Evolutionary conservation across 2,329 filamentous ascomycete genomes (phyloP), one percentile per base, ranked within the genome.

Genomic region (Diaporthe vaccinii): DNA sequence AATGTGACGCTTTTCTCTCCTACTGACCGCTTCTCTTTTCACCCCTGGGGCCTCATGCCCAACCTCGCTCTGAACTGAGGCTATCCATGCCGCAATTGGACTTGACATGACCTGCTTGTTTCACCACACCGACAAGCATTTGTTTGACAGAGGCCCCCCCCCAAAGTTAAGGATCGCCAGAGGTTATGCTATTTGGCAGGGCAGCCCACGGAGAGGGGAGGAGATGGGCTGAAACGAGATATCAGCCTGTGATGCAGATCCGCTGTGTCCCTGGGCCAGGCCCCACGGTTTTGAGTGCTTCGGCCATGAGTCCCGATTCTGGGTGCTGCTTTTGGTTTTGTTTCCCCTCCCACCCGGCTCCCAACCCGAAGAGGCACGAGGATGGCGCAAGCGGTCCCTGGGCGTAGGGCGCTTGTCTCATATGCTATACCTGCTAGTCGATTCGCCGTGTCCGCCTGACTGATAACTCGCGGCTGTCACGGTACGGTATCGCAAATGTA

Each of bases 201-300:
- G 28, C 62, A 69, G 49, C 49, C 34, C 46, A 25, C n/a, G 14
- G 65, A 25, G 46, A 41, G 31, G 22, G 28, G 22, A 20, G 59
- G 25, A 65, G n/a, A 46, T 68, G 65, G 31, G 65, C 65, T 68
- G 49, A 69, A 69, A 69, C 49, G 49, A 39, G 17, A 20, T 22
- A 22, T 39, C 49, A 36, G 65, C 65, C 65, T 25, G 46, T 55
- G n/a, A 28, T 41, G 65, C 65, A 53, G 34, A 69, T 69, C 65
- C 22, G 41, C 61, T 22, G n/a, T 46, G 14, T 41, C 31, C 22
- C 31, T n/a, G 10, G 59, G 12, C 59, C n/a, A 3, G 22, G 36
- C 59, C 59, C n/a, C 20, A 51, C 41, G 62, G 44, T 31, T 28
- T n/a, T 14, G 36, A 17, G 39, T 15, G 12, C 34, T 14, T 22